Base-by-base conservation (phyloP, 345 rosid genomes). In the Ricinus communis region DNA sequence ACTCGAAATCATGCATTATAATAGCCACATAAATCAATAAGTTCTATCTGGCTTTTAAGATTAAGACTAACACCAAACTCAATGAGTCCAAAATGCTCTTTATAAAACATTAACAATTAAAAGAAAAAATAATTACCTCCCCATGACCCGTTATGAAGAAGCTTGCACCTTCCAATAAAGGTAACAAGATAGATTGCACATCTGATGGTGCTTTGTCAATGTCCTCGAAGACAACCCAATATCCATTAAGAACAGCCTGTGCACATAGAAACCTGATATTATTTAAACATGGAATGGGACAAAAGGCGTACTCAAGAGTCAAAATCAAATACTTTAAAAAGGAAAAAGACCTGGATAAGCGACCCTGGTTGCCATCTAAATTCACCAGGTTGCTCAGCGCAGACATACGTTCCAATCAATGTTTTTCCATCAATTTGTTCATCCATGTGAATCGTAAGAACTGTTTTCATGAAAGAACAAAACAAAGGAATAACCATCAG, bases 281-380 rank as follows among this genome's bases (percentile, higher is more conserved):
- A 25, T 53, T 33, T 43, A 12, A 24, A 68, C 69, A 22, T 27
- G 18, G 30, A 7, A 22, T 27, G 18, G 30, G 9, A 38, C 24
- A 43, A 52, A 55, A 8, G 12, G 55, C 41, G 58, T 55, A 21
- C 13, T 18, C 16, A 27, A n/a, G 12, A 18, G 25, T 15, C 8
- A 59, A 59, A 79, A 68, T 49, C 62, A 62, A 43, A 24, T 21
- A 59, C 50, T 59, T 33, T 66, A 5, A 53, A 43, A 56, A 53
- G 62, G 52, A 73, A 66, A 79, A 77, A 85, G 74, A 94, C 99
- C 96, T 95, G 99, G 38, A 91, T 87, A 74, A 92, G 93, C 19
- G 97, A 87, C 38, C 99, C 99, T 72, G 91, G 97, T 73, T 91
- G 99, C 99, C 99, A 95, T 82, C 79, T 88, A 83, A 95, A 92